These are phyloP conservation scores for Fusarium palustre DNA, from an alignment of 2,329 filamentous ascomycete genomes.

Conservation along the genomic window DNA sequence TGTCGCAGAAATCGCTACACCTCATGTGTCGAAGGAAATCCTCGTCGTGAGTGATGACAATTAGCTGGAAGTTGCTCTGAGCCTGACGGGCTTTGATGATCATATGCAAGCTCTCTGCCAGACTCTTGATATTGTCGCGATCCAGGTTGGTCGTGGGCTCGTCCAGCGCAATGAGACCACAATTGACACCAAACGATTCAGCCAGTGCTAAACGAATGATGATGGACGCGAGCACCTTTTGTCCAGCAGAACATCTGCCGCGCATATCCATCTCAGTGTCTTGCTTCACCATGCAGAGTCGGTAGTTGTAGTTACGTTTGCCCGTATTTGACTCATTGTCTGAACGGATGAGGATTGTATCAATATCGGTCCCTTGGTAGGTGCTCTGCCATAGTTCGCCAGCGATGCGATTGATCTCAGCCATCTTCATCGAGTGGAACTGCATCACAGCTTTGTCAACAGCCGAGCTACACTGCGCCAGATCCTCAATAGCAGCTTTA, in stretches of 20 bases:
- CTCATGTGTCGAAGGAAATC: conserved; percentile 95
- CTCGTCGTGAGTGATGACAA: conserved; percentile 99
- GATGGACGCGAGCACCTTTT: conserved; percentile 96
- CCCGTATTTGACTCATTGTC: conserved; percentile 81
- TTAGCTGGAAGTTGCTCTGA: conserved; percentile 96
- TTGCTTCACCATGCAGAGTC: conserved; percentile 97
- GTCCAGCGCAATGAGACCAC: conserved; percentile 94
- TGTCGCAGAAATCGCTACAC: conserved; percentile 91
- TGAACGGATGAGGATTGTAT: conserved; percentile 94
- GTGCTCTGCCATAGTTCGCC: conserved; percentile 97
- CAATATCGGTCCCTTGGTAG: conserved; percentile 96
- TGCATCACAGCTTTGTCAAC: conserved; percentile 98
- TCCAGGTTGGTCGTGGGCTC: conserved; percentile 98
- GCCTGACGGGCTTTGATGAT: conserved; percentile 87
- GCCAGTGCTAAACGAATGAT: conserved; percentile 96
- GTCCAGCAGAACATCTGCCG: conserved; percentile 93
- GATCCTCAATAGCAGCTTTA: conserved; percentile 90
- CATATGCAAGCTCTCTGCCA: conserved; percentile 84
- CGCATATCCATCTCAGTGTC: conserved; percentile 99
- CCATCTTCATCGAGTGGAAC: conserved; percentile 97
- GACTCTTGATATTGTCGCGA: conserved; percentile 89
- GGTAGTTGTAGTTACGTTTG: conserved; percentile 94
- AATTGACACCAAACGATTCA: conserved; percentile 96
- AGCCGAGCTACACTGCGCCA: conserved; percentile 83
- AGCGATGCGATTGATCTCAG: conserved; percentile 94